A percentile compares a stretch with the other conserved stretches of the same genome.
phyloP scores from a whole-genome alignment of 2,329 filamentous ascomycete genomes.

The Piedraia hortae region DNA sequence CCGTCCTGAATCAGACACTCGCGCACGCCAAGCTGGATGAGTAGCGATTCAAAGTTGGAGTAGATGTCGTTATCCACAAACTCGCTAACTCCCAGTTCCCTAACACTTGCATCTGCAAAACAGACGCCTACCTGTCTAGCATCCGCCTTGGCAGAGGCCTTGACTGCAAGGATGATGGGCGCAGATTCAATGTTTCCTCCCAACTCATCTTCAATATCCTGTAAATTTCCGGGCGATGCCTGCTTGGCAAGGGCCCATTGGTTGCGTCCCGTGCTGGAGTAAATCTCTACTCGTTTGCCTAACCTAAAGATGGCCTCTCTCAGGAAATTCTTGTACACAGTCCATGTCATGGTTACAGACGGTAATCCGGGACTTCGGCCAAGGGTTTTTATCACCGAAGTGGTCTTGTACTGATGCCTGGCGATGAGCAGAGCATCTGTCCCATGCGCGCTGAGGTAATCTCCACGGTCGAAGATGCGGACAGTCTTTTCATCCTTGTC shows the following conservation, averaged over 20 bases:
- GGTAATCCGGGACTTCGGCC: slow-evolving; percentile 63
- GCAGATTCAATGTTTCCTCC: slow-evolving; percentile 66
- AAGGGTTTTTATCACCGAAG: slow-evolving; percentile 73
- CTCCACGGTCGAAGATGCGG: slow-evolving; percentile 75
- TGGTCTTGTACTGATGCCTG: slow-evolving; percentile 77
- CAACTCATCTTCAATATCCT: slow-evolving; percentile 89
- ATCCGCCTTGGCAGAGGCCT: slow-evolving; percentile 74
- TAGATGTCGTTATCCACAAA: slow-evolving; percentile 98
- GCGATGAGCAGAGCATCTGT: slow-evolving; percentile 66
- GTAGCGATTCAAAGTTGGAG: slow-evolving; percentile 85
- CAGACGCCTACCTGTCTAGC: slow-evolving; percentile 75
- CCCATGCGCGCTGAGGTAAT: slow-evolving; percentile 88
- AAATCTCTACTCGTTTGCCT: slow-evolving; percentile 77
- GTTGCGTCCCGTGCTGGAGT: slow-evolving; percentile 50
- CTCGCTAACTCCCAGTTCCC: slow-evolving; percentile 86
- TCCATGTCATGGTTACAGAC: slow-evolving; percentile 85
- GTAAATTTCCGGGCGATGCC: slow-evolving; percentile 75
- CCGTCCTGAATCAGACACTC: slow-evolving; percentile 78
- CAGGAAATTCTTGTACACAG: slow-evolving; percentile 85
- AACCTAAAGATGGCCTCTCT: slow-evolving; percentile 79
- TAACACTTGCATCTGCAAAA: slow-evolving; percentile 88
- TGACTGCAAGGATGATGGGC: slow-evolving; percentile 85
- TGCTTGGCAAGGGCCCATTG: slow-evolving; percentile 76
- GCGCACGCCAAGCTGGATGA: slow-evolving; percentile 87
- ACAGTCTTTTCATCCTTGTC: slow-evolving; percentile 51